Conservation (phyloP, 176 grass and related monocot species). For the Musa beccarii region DNA sequence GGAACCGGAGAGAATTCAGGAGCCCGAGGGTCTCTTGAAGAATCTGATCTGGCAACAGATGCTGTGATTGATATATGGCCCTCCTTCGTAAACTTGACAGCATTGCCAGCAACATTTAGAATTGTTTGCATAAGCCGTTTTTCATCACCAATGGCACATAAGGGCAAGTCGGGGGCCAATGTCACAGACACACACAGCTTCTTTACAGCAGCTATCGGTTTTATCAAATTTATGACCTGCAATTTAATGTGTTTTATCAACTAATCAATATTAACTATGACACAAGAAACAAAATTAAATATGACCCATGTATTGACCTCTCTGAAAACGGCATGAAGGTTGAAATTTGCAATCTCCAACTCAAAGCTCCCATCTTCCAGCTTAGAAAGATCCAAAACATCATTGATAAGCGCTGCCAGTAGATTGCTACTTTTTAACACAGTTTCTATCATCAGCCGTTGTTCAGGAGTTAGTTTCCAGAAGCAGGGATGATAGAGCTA, state of each 20-base stretch:
- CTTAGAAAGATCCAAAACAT: conserved; percentile 19
- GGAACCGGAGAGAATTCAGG: conserved; percentile 61
- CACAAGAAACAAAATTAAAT: background rate
- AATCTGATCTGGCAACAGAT: conserved; percentile 63
- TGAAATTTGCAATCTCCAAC: conserved; percentile 35
- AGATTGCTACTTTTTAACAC: conserved; percentile 43
- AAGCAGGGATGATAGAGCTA: conserved; percentile 83
- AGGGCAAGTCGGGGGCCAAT: conserved; percentile 76
- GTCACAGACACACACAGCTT: conserved; percentile 54
- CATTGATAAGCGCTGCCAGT: conserved; percentile 26
- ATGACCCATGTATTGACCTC: conserved; percentile 17
- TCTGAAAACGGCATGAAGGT: conserved; percentile 42
- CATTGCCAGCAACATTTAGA: conserved; percentile 82
- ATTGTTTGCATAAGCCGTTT: conserved; percentile 93
- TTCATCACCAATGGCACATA: conserved; percentile 74
- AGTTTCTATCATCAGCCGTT: conserved; percentile 85
- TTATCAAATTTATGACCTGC: conserved; percentile 48
- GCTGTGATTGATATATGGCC: conserved; percentile 71
- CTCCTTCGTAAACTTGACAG: conserved; percentile 96
- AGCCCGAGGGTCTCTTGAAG: conserved; percentile 62
- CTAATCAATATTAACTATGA: background rate
- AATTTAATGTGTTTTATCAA: background rate
- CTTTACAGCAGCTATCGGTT: conserved; percentile 71
- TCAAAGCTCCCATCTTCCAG: conserved; percentile 27
- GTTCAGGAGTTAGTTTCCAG: conserved; percentile 91